A percentile compares a stretch with the other conserved stretches of the same genome.
Evolutionary conservation across 768 basidiomycete species (phyloP).

Genomic region (Leccinellum rugosiceps): DNA sequence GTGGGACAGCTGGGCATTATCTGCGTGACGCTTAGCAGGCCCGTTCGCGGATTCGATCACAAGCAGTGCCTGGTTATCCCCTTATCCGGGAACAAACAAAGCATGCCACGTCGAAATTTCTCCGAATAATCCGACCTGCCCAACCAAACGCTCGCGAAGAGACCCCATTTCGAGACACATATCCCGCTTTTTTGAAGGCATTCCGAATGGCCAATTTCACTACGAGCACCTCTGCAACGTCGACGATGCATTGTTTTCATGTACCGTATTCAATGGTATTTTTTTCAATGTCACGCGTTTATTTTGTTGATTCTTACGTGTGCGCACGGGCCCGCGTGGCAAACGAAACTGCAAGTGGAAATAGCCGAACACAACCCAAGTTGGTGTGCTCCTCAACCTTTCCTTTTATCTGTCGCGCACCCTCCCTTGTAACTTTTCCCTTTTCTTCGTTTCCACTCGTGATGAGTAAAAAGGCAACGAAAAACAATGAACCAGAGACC

Average conservation of each 20-base stretch:
- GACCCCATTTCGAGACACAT: neutral
- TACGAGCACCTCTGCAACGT: constrained; percentile 19
- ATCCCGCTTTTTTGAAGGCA: constrained; percentile 10
- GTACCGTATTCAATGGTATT: constrained; percentile 31
- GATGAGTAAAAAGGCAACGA: constrained; percentile 54
- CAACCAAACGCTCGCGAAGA: neutral
- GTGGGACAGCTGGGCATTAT: constrained; percentile 3
- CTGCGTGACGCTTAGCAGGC: no score
- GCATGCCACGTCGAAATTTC: constrained; percentile 16
- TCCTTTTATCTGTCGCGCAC: constrained; percentile 38
- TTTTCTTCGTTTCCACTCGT: constrained; percentile 12
- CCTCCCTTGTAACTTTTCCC: constrained; percentile 18
- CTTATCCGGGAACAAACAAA: constrained; percentile 34
- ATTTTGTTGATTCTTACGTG: constrained; percentile 38
- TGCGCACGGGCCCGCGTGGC: constrained; percentile 39
- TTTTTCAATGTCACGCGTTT: constrained; percentile 30
- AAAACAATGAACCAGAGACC: constrained; percentile 38
- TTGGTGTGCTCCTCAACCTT: constrained; percentile 40
- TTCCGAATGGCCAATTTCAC: constrained; percentile 10
- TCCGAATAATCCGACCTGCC: constrained; percentile 12
- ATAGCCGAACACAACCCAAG: constrained; percentile 39
- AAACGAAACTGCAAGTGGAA: constrained; percentile 38
- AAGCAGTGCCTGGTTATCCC: constrained; percentile 19
- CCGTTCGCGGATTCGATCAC: constrained; percentile 22
- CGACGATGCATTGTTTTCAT: constrained; percentile 24